These are phyloP conservation scores for Tephrocybe sp. DNA, from an alignment of 768 basidiomycete species.

Conservation along the genomic window DNA sequence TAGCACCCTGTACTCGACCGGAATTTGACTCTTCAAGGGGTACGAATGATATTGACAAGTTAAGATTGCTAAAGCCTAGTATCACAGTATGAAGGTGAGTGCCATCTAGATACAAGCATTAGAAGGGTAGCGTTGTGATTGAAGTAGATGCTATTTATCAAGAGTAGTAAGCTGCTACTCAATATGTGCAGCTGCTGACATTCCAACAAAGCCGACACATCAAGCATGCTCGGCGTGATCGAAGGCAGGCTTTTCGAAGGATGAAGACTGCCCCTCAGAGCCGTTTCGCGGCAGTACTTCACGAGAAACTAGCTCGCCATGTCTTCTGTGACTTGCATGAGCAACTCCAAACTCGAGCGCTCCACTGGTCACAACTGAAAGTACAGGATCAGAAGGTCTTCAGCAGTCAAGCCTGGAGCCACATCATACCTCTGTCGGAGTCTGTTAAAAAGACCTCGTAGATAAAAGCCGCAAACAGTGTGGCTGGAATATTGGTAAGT, in stretches of 20 bases:
- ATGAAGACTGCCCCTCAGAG: conserved; percentile 4
- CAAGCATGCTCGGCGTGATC: not conserved
- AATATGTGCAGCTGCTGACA: no score
- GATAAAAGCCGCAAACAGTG: conserved; percentile 48
- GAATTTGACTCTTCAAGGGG: no score
- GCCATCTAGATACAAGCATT: no score
- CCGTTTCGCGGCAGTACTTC: not conserved
- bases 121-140: no score
- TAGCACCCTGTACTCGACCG: not conserved
- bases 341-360: conserved; percentile 14
- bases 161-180: no score
- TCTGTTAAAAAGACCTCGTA: conserved; percentile 62
- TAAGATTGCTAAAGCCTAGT: no score
- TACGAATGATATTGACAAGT: no score
- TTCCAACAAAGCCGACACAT: not conserved
- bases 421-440: conserved; percentile 52
- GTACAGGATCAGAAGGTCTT: conserved; percentile 1
- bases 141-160: no score
- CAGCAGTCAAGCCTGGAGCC: not conserved
- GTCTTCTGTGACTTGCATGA: conserved; percentile 15
- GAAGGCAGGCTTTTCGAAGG: conserved; percentile 7
- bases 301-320: not conserved
- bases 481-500: conserved; percentile 67
- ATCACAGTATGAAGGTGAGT: no score
- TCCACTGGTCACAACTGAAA: conserved; percentile 13